phyloP scores from a whole-genome alignment of 441 rosid genomes.

The Rhodomyrtus psidioides region DNA sequence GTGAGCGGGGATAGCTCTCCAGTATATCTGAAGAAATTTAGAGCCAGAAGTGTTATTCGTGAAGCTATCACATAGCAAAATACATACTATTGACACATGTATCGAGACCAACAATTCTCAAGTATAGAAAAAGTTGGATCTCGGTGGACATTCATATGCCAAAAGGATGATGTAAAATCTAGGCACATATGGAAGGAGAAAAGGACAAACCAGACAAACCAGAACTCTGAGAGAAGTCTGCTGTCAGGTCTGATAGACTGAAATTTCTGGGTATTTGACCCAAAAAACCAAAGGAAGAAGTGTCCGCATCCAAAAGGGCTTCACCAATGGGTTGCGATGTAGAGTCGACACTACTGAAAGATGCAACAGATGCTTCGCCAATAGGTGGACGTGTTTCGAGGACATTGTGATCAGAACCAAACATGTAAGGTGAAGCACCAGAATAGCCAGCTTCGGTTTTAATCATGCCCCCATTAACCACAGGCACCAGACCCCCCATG shows the following conservation, averaged over 20 bases:
- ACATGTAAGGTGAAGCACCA: slow-evolving; percentile 54
- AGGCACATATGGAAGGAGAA: background rate
- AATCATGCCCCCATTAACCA: slow-evolving; percentile 72
- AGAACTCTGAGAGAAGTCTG: slow-evolving; percentile 86
- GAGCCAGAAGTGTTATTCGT: background rate
- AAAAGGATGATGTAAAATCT: background rate
- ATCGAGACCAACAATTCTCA: background rate
- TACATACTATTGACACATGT: background rate
- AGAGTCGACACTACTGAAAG: slow-evolving; percentile 72
- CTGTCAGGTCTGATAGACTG: slow-evolving; percentile 91
- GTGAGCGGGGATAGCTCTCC: slow-evolving; percentile 80
- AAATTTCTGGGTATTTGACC: slow-evolving; percentile 77
- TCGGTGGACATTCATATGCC: background rate
- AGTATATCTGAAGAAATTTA: slow-evolving; percentile 47
- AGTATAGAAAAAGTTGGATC: background rate
- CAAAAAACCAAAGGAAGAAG: slow-evolving; percentile 68
- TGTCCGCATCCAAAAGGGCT: slow-evolving; percentile 61
- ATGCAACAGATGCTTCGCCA: slow-evolving; percentile 56
- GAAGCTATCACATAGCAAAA: background rate
- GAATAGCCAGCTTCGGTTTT: slow-evolving; percentile 75
- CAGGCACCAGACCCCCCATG: slow-evolving; percentile 61
- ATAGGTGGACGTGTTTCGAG: slow-evolving; percentile 57
- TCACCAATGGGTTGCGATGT: slow-evolving; percentile 68
- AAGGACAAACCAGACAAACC: slow-evolving; percentile 34
- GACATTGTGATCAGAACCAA: slow-evolving; percentile 61